Percentiles rank a stretch among this genome's conserved stretches.
phyloP scores from a whole-genome alignment of 495 filamentous ascomycete species.

The Podospora conica region DNA sequence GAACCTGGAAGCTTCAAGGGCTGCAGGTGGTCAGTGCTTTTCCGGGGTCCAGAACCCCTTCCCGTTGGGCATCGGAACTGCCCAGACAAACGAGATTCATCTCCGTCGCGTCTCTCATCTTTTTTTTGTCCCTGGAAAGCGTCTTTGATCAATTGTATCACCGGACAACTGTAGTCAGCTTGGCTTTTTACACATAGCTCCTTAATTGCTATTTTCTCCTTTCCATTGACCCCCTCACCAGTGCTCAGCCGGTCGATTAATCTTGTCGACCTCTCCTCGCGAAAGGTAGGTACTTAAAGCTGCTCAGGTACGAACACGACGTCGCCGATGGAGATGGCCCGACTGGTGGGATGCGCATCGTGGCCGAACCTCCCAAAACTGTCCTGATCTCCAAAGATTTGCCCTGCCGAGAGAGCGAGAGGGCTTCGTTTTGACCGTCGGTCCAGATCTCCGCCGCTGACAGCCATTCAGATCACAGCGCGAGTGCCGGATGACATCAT shows the following conservation, averaged over 20 bases:
- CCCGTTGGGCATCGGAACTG: too few species aligned
- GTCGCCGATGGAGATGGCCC: background rate
- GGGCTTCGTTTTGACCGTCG: background rate
- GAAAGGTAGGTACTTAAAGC: background rate
- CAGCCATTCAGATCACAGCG: background rate
- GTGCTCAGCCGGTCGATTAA: background rate
- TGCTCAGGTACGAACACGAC: background rate
- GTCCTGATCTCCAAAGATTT: background rate
- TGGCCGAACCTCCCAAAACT: background rate
- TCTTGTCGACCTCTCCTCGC: background rate
- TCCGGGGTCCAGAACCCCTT: background rate
- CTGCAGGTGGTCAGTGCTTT: background rate
- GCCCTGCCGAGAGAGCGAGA: background rate
- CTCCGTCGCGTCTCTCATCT: background rate
- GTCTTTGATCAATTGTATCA: background rate
- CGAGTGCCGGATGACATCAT: slow-evolving; percentile 23
- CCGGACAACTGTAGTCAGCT: background rate
- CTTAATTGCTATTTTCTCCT: background rate
- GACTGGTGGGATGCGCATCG: background rate
- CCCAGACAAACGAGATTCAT: background rate
- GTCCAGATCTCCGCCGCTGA: background rate
- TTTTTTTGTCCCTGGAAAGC: background rate
- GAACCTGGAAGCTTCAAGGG: background rate
- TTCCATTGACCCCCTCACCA: background rate
- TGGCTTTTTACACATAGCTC: background rate